Conservation (phyloP, 2,329 filamentous ascomycete species). For the Tolypocladium inflatum region DNA sequence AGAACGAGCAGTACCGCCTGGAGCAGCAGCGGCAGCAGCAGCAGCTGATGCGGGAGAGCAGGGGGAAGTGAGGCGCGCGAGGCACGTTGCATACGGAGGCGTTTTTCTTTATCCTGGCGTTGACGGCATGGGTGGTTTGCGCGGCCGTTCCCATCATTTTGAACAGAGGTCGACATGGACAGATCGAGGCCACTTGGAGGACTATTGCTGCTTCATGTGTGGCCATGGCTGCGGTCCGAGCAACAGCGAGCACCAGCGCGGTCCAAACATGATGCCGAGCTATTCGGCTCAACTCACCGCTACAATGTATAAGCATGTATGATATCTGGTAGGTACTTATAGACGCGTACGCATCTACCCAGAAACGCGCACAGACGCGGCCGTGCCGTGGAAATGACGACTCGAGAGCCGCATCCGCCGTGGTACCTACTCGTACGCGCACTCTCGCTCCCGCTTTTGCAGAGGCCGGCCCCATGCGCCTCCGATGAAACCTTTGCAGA, state of each 20-base stretch:
- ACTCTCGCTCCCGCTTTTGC: background rate
- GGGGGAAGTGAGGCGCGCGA: background rate
- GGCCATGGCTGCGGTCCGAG: no score
- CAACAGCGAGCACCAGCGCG: no score
- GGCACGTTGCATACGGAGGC: background rate
- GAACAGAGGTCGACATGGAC: no score
- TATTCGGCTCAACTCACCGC: background rate
- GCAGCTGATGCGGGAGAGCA: constrained; percentile 9
- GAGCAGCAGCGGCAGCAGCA: constrained; percentile 21
- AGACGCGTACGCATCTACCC: background rate
- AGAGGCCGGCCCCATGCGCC: background rate
- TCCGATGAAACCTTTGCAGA: background rate
- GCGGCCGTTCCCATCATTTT: background rate
- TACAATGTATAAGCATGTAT: background rate
- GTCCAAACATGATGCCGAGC: background rate
- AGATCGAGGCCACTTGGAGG: no score
- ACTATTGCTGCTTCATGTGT: no score
- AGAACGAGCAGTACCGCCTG: constrained; percentile 49
- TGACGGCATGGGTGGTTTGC: background rate
- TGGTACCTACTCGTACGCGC: background rate
- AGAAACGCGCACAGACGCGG: no score
- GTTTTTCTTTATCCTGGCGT: background rate
- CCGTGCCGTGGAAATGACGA: background rate
- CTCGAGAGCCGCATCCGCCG: background rate
- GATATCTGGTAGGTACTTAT: background rate